Percentiles rank a stretch among this genome's conserved stretches.
Evolutionary conservation across 2,329 filamentous ascomycete species (phyloP).

Genomic region (Aspergillus glaucus): DNA sequence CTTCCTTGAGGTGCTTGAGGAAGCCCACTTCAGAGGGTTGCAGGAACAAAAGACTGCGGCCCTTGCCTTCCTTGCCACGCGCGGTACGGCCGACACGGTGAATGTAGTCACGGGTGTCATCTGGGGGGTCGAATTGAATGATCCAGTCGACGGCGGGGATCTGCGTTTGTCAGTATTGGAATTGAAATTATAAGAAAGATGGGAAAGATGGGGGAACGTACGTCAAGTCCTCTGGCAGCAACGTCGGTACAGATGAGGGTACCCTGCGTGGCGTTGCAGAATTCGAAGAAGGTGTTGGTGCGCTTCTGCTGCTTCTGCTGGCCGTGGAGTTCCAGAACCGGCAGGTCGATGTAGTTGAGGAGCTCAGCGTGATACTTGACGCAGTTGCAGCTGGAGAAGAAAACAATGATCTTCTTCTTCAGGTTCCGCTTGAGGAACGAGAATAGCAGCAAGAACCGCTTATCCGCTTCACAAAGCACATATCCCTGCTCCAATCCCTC

Average conservation of each 20-base stretch:
- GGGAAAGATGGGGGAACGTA: constrained; percentile 35
- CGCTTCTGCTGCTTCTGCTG: constrained; percentile 99
- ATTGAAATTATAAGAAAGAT: not conserved
- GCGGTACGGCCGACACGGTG: constrained; percentile 95
- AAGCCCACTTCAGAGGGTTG: constrained; percentile 91
- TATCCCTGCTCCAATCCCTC: constrained; percentile 94
- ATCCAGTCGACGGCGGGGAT: constrained; percentile 96
- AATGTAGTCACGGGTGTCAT: constrained; percentile 86
- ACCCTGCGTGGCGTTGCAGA: constrained; percentile 75
- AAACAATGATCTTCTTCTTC: constrained; percentile 97
- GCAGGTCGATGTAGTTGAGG: constrained; percentile 94
- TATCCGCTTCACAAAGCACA: constrained; percentile 85
- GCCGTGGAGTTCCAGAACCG: constrained; percentile 77
- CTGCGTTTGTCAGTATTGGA: constrained; percentile 29
- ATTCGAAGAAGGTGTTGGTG: constrained; percentile 98
- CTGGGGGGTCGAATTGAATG: constrained; percentile 89
- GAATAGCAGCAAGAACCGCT: constrained; percentile 88
- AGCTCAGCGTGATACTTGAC: constrained; percentile 95
- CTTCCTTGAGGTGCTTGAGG: constrained; percentile 81
- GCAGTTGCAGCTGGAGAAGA: constrained; percentile 85
- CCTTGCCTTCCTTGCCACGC: constrained; percentile 73
- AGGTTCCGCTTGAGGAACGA: constrained; percentile 87
- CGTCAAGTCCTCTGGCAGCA: constrained; percentile 85
- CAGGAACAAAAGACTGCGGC: constrained; percentile 85
- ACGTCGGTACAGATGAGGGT: constrained; percentile 96